Conservation (phyloP, 2,329 filamentous ascomycete species). For the Hymenoscyphus linearis region DNA sequence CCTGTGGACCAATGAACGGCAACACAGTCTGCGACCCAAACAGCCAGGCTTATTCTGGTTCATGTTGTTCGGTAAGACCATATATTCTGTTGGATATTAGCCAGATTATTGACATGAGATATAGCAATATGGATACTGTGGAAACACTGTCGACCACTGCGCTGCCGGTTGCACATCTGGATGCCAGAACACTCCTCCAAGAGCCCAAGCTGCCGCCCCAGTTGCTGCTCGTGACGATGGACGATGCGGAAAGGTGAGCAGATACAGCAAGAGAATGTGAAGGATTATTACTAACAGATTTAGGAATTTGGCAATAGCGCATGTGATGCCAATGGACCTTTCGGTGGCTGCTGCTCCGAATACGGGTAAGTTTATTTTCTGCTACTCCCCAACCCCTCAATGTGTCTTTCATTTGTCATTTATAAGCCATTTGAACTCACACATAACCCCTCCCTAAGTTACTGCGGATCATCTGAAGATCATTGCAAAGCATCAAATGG, state of each 20-base stretch:
- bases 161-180: conserved; percentile 52
- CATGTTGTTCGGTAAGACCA: conserved; percentile 46
- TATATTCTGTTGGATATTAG: conserved; percentile 47
- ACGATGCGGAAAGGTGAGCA: conserved; percentile 25
- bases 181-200: no score
- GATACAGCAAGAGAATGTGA: neutral
- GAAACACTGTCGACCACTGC: conserved; percentile 43
- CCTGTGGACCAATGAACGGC: conserved; percentile 45
- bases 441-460: conserved; percentile 16
- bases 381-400: neutral
- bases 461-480: conserved; percentile 24
- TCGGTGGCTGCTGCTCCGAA: conserved; percentile 29
- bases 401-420: neutral
- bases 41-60: conserved; percentile 43
- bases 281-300: neutral
- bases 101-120: conserved; percentile 22
- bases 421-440: neutral
- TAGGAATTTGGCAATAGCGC: conserved; percentile 24
- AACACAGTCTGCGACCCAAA: conserved; percentile 43
- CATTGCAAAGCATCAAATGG: conserved; percentile 25
- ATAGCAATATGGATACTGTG: conserved; percentile 19
- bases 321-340: conserved; percentile 27
- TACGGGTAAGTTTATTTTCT: conserved; percentile 24
- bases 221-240: conserved; percentile 23
- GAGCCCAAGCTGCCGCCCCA: no score